Percentiles rank a stretch among this genome's conserved stretches.
Evolutionary conservation across 345 rosid species (phyloP).

Genomic region (Melastoma malabathricum): DNA sequence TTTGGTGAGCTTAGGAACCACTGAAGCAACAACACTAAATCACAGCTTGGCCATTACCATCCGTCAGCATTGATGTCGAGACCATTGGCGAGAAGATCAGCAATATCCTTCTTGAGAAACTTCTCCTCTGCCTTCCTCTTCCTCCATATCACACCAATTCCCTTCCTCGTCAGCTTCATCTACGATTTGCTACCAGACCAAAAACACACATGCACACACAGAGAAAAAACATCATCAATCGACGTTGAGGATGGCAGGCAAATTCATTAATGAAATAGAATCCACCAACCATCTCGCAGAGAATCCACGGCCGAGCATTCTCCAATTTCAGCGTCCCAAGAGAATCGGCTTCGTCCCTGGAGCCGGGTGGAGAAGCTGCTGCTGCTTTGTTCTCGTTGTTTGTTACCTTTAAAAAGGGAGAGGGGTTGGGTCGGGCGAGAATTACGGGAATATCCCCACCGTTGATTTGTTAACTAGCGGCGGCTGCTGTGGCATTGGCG

Average conservation of each 20-base stretch:
- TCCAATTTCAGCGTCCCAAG: background rate
- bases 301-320: slow-evolving; percentile 72
- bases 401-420: too few species aligned
- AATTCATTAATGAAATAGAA: too few species aligned
- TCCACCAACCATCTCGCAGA: slow-evolving; percentile 47
- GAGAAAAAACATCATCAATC: background rate
- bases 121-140: slow-evolving; percentile 75
- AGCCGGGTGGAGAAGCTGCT: too few species aligned
- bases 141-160: slow-evolving; percentile 80
- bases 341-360: too few species aligned
- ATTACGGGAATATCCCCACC: too few species aligned
- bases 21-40: background rate
- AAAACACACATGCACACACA: background rate
- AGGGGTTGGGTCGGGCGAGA: too few species aligned
- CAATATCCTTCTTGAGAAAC: slow-evolving; percentile 77
- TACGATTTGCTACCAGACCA: slow-evolving; percentile 47
- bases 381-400: too few species aligned
- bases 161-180: slow-evolving; percentile 61
- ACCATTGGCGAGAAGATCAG: slow-evolving; percentile 79
- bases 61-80: slow-evolving; percentile 71
- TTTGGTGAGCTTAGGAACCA: too few species aligned
- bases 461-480: too few species aligned
- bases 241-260: background rate
- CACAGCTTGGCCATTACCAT: slow-evolving; percentile 26
- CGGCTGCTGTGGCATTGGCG: background rate